Evolutionary conservation across 768 basidiomycete genomes (phyloP).

Genomic region (Serendipita sp.): DNA sequence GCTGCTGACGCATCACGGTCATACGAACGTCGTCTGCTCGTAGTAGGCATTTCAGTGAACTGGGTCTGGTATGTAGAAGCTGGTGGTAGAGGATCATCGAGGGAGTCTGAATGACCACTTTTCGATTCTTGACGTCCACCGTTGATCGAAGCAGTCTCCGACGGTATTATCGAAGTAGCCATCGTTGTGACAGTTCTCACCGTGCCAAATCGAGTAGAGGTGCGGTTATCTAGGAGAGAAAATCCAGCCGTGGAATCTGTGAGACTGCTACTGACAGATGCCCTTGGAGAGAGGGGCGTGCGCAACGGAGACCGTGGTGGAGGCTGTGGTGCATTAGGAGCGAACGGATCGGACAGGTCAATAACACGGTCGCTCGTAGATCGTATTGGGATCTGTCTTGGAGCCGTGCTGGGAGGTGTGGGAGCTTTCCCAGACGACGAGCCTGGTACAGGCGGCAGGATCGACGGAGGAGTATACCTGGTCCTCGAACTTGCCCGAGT

Average conservation of each 20-base stretch:
- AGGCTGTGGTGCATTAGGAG: slow-evolving; percentile 9
- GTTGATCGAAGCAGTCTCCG: slow-evolving; percentile 49
- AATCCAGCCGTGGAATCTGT: slow-evolving; percentile 19
- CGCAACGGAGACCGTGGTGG: slow-evolving; percentile 7
- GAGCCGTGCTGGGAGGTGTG: slow-evolving; percentile 1
- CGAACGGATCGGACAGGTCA: slow-evolving; percentile 16
- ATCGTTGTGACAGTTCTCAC: slow-evolving; percentile 73
- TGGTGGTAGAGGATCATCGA: not conserved
- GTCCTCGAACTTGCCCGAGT: not conserved
- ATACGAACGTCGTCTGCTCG: not conserved
- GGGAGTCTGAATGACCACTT: not conserved
- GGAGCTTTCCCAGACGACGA: slow-evolving; percentile 1
- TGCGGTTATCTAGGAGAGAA: slow-evolving; percentile 15
- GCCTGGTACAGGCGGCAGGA: slow-evolving; percentile 6
- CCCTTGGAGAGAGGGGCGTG: not conserved
- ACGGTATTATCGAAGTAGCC: slow-evolving; percentile 39
- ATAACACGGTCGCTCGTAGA: slow-evolving; percentile 7
- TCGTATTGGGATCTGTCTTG: not conserved
- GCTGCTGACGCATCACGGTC: slow-evolving; percentile 1
- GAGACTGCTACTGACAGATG: not conserved
- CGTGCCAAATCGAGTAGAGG: slow-evolving; percentile 49
- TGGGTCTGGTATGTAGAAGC: not conserved
- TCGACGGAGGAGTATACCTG: not conserved
- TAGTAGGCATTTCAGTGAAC: not conserved
- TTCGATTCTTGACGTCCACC: slow-evolving; percentile 40